Base-by-base conservation (phyloP, 805 yeast species). In the Danielia oregonensis region DNA sequence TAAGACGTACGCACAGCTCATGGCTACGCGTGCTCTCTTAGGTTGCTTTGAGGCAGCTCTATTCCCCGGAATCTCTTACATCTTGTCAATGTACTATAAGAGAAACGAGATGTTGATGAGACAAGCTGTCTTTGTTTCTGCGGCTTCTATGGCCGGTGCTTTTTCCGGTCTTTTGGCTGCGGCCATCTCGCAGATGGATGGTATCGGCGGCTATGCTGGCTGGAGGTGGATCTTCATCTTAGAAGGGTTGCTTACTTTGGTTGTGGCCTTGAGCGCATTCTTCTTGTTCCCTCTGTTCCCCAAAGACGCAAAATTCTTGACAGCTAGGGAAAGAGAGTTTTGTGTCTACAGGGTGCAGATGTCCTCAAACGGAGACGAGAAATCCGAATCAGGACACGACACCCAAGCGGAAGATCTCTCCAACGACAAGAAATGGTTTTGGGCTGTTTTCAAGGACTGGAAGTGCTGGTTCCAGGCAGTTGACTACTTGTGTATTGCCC, bases 1-100 rank as follows among this genome's bases (percentile, higher is more conserved):
- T 21, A 64, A 65, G 30, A 77, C 64, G 49, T 81, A 70, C 47
- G 78, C 78, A 17, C 76, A 73, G 10, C 62, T 82, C 24, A 29
- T 43, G 29, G 55, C 56, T 5, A 67, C 67, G 5, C 46, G 70
- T 39, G 61, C 59, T 52, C 61, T 64, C 35, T 49, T 63, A 39
- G 70, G 69, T 15, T 49, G 54, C 18, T 53, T 53, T 37, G 70
- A 64, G 40, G 49, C 60, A 32, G 65, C 68, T 2, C 59, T 63
- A 28, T 59, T 63, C 35, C 68, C 69, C 2, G 67, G 67, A 14
- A 59, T 64, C 29, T 59, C 63, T 24, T 64, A 48, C 47, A 61
- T 62, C 44, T 47, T 62, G 31, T 51, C 64, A 19, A 57, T 59
- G 12, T 63, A 61, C 43, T 64, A 63, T 50, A 52, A 66, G 35